These are phyloP conservation scores for Cinchona pubescens DNA, from an alignment of 257 asterid species.

Conservation along the genomic window DNA sequence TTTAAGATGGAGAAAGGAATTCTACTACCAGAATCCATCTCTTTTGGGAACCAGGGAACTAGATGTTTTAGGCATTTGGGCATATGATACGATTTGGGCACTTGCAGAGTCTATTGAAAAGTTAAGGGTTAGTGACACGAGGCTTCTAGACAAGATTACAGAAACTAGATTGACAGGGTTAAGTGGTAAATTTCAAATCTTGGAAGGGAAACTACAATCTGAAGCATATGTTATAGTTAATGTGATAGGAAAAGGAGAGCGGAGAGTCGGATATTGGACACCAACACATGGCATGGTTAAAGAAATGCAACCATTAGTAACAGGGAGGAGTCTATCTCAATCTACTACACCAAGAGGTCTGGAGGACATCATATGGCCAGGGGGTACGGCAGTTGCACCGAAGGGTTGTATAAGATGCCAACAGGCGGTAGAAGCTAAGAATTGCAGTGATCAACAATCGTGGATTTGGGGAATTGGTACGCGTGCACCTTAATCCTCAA, in stretches of 20 bases:
- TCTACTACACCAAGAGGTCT: background rate
- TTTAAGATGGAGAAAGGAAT: slow-evolving; percentile 36
- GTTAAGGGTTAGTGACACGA: too few relatives aligned
- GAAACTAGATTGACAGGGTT: slow-evolving; percentile 22
- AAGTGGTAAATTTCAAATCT: slow-evolving; percentile 28
- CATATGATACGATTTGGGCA: slow-evolving; percentile 42
- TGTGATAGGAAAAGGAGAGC: slow-evolving; percentile 33
- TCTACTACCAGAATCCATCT: slow-evolving; percentile 12
- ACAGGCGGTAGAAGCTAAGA: slow-evolving; percentile 14
- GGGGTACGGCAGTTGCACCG: slow-evolving; percentile 16
- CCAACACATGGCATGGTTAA: slow-evolving; percentile 25
- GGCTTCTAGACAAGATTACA: slow-evolving; percentile 5
- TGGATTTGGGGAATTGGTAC: slow-evolving; percentile 25
- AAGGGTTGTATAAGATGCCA: slow-evolving; percentile 12
- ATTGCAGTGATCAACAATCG: slow-evolving; percentile 25
- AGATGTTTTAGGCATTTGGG: slow-evolving; percentile 32
- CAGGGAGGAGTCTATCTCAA: slow-evolving; percentile 26
- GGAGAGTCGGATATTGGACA: slow-evolving; percentile 44
- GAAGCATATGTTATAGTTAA: slow-evolving; percentile 36
- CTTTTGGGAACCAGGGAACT: slow-evolving; percentile 18
- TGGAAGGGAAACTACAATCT: slow-evolving; percentile 26
- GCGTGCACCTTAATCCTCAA: slow-evolving; percentile 10
- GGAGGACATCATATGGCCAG: slow-evolving; percentile 14
- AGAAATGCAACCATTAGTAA: slow-evolving; percentile 8
- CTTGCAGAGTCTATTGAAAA: slow-evolving; percentile 39